A percentile compares a stretch with the other conserved stretches of the same genome.
Conservation (phyloP, 1,284 basidiomycete genomes). For the Uromyces viciae-fabae region DNA sequence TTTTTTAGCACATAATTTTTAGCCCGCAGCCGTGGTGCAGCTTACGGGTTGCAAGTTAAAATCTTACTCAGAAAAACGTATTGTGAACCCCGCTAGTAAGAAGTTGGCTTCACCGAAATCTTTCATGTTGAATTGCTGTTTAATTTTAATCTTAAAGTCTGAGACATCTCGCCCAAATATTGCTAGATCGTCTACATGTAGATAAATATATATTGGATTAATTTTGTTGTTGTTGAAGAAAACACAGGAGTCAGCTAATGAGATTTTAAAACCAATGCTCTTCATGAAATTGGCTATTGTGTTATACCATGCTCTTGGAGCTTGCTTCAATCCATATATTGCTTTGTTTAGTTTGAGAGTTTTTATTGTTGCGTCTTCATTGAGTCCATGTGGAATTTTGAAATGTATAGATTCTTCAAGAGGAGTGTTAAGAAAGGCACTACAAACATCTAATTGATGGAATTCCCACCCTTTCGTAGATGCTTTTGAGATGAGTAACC, state of each 20-base stretch:
- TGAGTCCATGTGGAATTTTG: not conserved
- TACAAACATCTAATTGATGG: too few relatives aligned
- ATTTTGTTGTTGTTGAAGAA: not conserved
- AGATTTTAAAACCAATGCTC: not conserved
- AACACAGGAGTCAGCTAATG: not conserved
- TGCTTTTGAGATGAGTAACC: too few relatives aligned
- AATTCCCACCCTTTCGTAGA: too few relatives aligned
- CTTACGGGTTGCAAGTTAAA: too few relatives aligned
- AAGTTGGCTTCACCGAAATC: not conserved
- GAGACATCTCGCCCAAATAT: too few relatives aligned
- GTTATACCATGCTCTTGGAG: not conserved
- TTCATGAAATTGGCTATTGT: not conserved
- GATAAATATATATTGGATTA: too few relatives aligned
- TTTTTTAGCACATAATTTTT: too few relatives aligned
- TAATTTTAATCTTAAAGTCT: constrained; percentile 6
- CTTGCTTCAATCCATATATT: constrained; percentile 11
- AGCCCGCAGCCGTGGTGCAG: too few relatives aligned
- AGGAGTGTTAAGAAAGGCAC: too few relatives aligned
- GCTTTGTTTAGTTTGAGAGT: not conserved
- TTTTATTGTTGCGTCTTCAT: not conserved
- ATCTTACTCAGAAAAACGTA: too few relatives aligned
- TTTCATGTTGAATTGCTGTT: not conserved
- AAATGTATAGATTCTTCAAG: not conserved
- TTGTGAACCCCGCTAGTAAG: too few relatives aligned
- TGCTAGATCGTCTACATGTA: too few relatives aligned